These are phyloP conservation scores for Vachellia collinsii DNA, from an alignment of 306 rosid species.

Conservation along the genomic window DNA sequence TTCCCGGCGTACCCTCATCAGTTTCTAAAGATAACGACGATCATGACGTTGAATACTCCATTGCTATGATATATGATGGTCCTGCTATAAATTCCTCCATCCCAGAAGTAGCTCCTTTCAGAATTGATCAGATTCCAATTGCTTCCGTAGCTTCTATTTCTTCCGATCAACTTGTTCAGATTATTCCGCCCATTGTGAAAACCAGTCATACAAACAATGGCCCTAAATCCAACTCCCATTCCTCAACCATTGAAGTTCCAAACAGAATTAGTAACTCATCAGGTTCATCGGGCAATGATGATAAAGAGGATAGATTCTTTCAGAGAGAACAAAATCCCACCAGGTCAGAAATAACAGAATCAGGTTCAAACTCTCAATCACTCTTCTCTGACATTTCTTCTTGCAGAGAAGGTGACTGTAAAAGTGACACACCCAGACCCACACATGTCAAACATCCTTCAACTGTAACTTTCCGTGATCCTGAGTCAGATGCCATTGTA, in stretches of 20 bases:
- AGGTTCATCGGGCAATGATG: conserved; percentile 8
- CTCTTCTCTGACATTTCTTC: conserved; percentile 55
- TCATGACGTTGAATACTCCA: conserved; percentile 58
- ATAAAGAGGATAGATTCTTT: conserved; percentile 29
- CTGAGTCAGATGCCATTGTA: conserved; percentile 40
- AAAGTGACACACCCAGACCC: conserved; percentile 27
- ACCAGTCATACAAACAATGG: conserved; percentile 20
- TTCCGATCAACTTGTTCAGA: conserved; percentile 47
- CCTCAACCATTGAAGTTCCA: neutral
- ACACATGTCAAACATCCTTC: conserved; percentile 61
- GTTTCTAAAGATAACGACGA: conserved; percentile 33
- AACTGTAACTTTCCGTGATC: conserved; percentile 57
- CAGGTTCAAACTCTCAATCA: conserved; percentile 39
- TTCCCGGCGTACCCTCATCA: conserved; percentile 44
- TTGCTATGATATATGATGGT: conserved; percentile 71
- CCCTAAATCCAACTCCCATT: neutral
- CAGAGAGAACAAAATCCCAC: conserved; percentile 41
- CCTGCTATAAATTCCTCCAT: conserved; percentile 54
- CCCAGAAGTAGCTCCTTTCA: conserved; percentile 62
- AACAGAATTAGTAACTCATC: conserved; percentile 9
- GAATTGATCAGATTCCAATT: conserved; percentile 52
- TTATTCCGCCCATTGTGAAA: conserved; percentile 63
- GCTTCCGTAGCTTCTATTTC: conserved; percentile 56
- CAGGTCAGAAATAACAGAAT: conserved; percentile 43
- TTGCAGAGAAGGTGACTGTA: conserved; percentile 41